A percentile compares a stretch with the other conserved stretches of the same genome.
These are phyloP conservation scores for Myriosclerotinia curreyana DNA, from an alignment of 2,329 filamentous ascomycete genomes.

Conservation along the genomic window DNA sequence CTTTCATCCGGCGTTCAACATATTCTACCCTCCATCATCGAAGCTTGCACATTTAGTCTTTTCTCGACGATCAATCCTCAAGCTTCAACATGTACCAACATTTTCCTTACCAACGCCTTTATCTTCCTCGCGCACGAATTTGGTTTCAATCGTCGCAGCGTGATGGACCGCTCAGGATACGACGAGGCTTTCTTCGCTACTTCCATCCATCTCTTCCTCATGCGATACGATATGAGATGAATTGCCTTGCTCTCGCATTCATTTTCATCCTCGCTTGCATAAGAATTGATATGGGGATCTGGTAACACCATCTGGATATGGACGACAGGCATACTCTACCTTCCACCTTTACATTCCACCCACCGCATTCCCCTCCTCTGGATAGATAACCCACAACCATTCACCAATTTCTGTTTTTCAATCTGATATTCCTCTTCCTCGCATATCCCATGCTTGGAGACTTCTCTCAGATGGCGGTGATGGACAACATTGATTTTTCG, in stretches of 20 bases:
- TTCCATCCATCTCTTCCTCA: not conserved
- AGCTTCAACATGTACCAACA: not conserved
- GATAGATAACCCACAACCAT: not conserved
- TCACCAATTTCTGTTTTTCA: not conserved
- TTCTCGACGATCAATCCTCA: not conserved
- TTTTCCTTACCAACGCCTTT: constrained; percentile 10
- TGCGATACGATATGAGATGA: not conserved
- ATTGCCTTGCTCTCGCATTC: not conserved
- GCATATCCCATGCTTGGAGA: not conserved
- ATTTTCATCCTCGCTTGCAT: not conserved
- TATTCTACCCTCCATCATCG: not conserved
- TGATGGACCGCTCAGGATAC: not conserved
- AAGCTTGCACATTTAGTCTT: not conserved
- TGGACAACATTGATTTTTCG: not conserved
- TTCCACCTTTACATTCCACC: not conserved
- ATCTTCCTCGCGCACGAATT: not conserved
- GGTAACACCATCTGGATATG: not conserved
- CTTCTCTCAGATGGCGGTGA: not conserved
- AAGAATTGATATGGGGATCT: no score
- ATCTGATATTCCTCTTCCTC: not conserved
- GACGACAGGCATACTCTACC: not conserved
- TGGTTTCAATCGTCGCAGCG: not conserved
- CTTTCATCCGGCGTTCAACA: constrained; percentile 10
- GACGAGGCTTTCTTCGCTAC: not conserved
- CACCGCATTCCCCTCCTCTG: not conserved